Percentiles rank a stretch among this genome's conserved stretches.
Conservation (phyloP, 2,329 filamentous ascomycete species). For the Diaporthe citri region DNA sequence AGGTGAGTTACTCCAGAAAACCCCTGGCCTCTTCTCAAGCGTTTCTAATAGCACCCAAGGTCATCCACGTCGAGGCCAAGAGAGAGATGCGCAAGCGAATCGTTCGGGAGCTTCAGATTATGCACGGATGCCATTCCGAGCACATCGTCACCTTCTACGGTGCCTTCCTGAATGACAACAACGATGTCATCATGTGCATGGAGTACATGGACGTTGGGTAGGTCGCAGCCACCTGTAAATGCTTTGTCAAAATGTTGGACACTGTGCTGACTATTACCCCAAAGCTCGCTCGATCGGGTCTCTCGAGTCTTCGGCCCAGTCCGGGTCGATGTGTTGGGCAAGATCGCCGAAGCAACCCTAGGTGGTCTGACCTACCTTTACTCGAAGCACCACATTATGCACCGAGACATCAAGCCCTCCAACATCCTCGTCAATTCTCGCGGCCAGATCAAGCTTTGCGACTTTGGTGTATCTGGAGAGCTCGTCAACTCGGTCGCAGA, state of each 20-base stretch:
- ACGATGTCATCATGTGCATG: slow-evolving; percentile 99
- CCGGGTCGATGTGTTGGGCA: slow-evolving; percentile 94
- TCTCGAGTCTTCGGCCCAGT: slow-evolving; percentile 96
- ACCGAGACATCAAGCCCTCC: slow-evolving; percentile 97
- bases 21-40: slow-evolving; percentile 15
- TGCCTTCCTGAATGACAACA: slow-evolving; percentile 94
- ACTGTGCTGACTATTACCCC: slow-evolving; percentile 40
- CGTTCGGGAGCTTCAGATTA: slow-evolving; percentile 95
- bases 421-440: slow-evolving; percentile 97
- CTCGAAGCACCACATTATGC: slow-evolving; percentile 96
- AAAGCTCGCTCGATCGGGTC: slow-evolving; percentile 86
- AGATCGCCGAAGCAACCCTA: slow-evolving; percentile 96
- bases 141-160: slow-evolving; percentile 99
- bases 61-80: slow-evolving; percentile 98
- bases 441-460: slow-evolving; percentile 95
- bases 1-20: slow-evolving; percentile 68
- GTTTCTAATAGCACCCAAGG: slow-evolving; percentile 62
- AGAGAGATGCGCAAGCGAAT: slow-evolving; percentile 97
- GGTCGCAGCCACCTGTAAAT: slow-evolving; percentile 49
- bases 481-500: slow-evolving; percentile 98
- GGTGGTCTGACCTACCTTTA: slow-evolving; percentile 96
- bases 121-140: slow-evolving; percentile 96
- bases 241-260: background rate
- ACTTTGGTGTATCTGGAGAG: slow-evolving; percentile 98
- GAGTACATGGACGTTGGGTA: slow-evolving; percentile 99